Conservation (phyloP, 1,284 basidiomycete genomes). For the Puccinia polysora region DNA sequence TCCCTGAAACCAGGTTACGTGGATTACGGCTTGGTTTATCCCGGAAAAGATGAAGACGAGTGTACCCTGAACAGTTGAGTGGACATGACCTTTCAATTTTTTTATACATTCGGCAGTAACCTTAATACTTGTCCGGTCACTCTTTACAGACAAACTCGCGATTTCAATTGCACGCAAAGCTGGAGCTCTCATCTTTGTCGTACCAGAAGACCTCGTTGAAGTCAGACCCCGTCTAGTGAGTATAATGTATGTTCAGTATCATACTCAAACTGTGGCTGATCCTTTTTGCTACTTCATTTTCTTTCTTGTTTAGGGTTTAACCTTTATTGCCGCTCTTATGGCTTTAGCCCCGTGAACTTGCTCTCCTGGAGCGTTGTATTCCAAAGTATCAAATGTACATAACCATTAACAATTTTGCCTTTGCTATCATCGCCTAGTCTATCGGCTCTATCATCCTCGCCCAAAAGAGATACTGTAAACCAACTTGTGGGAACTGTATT, state of each 20-base stretch:
- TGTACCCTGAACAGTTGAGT: slow-evolving; percentile 67
- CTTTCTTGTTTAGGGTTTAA: slow-evolving; percentile 25
- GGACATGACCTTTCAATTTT: not conserved
- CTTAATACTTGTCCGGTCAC: not conserved
- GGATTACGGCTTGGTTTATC: slow-evolving; percentile 75
- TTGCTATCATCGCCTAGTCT: too few relatives aligned
- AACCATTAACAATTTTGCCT: too few relatives aligned
- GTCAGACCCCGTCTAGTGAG: slow-evolving; percentile 37
- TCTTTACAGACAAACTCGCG: slow-evolving; percentile 72
- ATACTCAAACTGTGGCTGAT: not conserved
- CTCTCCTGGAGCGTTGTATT: too few relatives aligned
- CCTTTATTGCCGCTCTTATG: slow-evolving; percentile 42
- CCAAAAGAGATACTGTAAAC: too few relatives aligned
- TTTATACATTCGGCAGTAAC: not conserved
- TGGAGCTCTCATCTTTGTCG: slow-evolving; percentile 93
- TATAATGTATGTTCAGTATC: not conserved
- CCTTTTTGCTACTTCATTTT: not conserved
- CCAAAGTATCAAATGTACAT: too few relatives aligned
- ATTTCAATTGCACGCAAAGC: slow-evolving; percentile 97
- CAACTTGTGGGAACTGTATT: too few relatives aligned
- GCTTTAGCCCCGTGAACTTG: slow-evolving; percentile 37
- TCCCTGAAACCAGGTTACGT: slow-evolving; percentile 89
- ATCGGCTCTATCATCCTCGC: too few relatives aligned
- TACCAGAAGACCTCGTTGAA: slow-evolving; percentile 70
- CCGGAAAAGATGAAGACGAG: slow-evolving; percentile 73